Evolutionary conservation across 2,329 filamentous ascomycete genomes (phyloP), one percentile per base, ranked within the genome.

Genomic region (Colletotrichum neosansevieriae): DNA sequence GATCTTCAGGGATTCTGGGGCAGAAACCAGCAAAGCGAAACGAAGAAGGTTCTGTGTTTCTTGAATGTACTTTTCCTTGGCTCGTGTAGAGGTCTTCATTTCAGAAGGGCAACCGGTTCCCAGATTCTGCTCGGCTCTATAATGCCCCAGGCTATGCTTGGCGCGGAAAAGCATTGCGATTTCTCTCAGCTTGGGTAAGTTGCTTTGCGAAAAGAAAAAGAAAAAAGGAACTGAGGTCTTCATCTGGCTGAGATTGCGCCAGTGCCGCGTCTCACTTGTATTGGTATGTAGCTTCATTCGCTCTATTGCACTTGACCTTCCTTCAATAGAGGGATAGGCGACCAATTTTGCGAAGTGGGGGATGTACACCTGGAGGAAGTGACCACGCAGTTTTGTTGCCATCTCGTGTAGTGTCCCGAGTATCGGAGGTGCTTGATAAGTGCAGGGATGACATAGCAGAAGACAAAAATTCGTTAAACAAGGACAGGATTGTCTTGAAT

Each of bases 1-100:
- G 59, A 64, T 67, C 51, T 63, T 67, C 59, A 63, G 32, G 61
- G 54, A 59, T 49, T 54, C 59, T 29, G 64, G 64, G 45, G 59
- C 64, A 58, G 51, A n/a, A 19, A 38, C 44, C 44, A 51, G 21
- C 51, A 53, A 56, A 50, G 29, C 54, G 54, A 65, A 59, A 59
- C 61, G 36, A 68, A 34, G 40, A 42, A 53, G n/a, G 44, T n/a
- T 29, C 29, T 24, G 21, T 24, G 44, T 45, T 47, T 53, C 38
- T 62, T 34, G 40, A 51, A 44, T 12, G 21, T 44, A 40, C 36
- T 32, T 38, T 51, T 13, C 19, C 19, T 53, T 12, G 49, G 29
- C 17, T 2, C 40, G 10, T 49, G 38, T 58, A 32, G 36, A 38
- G n/a, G 17, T 34, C 49, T 32, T 11, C 36, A 21, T 51, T 24